Evolutionary conservation across 371 early-diverging fungal species (phyloP).

Genomic region (Mucor circinelloides): DNA sequence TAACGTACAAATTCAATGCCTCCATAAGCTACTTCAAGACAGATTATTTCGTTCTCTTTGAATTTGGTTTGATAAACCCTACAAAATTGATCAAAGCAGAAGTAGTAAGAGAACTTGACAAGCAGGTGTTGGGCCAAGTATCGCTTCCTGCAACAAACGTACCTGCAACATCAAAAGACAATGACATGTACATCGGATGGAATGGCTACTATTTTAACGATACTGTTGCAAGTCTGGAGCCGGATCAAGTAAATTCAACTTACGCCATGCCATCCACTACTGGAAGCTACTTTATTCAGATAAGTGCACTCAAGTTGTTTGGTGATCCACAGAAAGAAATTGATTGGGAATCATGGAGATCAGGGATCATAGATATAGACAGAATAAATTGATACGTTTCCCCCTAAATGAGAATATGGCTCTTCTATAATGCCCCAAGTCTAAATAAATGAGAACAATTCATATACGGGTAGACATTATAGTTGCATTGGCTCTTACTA

Average conservation of each 20-base stretch:
- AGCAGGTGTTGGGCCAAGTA: neutral
- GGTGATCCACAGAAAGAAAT: neutral
- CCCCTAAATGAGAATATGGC: no score
- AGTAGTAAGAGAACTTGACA: neutral
- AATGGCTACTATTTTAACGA: neutral
- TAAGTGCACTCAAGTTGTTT: slow-evolving; percentile 8
- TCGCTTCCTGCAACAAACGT: neutral
- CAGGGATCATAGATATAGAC: neutral
- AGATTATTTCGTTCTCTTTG: neutral
- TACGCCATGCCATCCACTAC: neutral
- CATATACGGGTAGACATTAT: no score
- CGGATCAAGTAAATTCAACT: neutral
- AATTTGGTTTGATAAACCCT: neutral
- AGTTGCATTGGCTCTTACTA: no score
- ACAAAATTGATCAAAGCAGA: neutral
- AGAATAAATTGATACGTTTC: neutral
- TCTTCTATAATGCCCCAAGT: no score
- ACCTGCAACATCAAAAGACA: neutral
- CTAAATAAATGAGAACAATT: no score
- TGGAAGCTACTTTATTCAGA: slow-evolving; percentile 7
- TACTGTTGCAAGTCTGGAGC: neutral
- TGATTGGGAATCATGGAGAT: slow-evolving; percentile 10
- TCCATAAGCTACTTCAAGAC: neutral
- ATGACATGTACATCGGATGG: neutral
- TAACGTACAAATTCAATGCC: neutral